phyloP scores from a whole-genome alignment of 345 rosid species.

The Populus pruinosa region DNA sequence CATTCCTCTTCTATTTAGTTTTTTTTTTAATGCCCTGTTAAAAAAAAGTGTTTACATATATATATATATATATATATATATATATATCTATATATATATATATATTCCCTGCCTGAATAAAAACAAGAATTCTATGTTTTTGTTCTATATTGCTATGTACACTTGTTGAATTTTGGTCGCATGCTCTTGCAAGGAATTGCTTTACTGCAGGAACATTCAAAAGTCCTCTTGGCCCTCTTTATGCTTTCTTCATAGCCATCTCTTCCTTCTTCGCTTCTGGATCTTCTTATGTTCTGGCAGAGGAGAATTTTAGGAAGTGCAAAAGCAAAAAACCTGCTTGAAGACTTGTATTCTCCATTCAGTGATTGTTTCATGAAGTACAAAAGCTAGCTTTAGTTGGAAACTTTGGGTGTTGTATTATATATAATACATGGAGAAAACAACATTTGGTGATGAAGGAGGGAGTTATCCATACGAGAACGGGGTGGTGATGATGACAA shows the following conservation, averaged over 20 bases:
- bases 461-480: slow-evolving; percentile 38
- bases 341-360: neutral
- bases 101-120: neutral
- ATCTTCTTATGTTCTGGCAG: neutral
- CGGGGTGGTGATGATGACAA: slow-evolving; percentile 71
- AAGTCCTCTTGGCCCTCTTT: neutral
- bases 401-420: neutral
- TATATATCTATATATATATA: too few relatives aligned
- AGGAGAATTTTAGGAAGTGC: neutral
- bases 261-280: neutral
- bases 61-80: too few relatives aligned
- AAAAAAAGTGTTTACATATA: too few relatives aligned
- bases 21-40: neutral
- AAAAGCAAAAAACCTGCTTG: neutral
- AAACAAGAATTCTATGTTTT: neutral
- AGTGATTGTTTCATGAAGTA: neutral
- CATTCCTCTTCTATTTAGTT: neutral
- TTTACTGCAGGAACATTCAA: neutral
- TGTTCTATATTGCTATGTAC: neutral
- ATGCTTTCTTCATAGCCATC: neutral
- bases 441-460: slow-evolving; percentile 29
- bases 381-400: neutral
- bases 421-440: slow-evolving; percentile 40
- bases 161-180: neutral
- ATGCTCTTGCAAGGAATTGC: neutral